Conservation (phyloP, 345 rosid genomes). For the Eucalyptus grandis region DNA sequence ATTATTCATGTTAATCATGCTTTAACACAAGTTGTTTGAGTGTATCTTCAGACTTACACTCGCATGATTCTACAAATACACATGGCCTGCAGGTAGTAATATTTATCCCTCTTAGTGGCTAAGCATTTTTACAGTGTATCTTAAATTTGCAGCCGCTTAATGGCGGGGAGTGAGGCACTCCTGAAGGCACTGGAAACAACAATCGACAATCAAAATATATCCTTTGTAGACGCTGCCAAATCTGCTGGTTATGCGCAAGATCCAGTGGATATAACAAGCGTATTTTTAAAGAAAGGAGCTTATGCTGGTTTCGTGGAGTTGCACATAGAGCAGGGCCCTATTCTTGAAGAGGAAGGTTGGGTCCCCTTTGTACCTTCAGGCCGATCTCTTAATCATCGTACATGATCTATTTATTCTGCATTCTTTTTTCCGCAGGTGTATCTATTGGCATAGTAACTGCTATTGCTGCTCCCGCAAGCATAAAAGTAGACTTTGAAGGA, state of each 20-base stretch:
- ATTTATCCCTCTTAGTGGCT: neutral
- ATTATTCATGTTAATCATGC: neutral
- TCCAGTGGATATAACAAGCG: conserved; percentile 43
- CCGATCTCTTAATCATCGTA: neutral
- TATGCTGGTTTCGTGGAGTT: conserved; percentile 84
- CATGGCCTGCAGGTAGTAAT: neutral
- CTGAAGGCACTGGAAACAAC: conserved; percentile 44
- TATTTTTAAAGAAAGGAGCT: conserved; percentile 50
- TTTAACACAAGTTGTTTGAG: neutral
- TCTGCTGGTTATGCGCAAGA: conserved; percentile 69
- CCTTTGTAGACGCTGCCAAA: conserved; percentile 75
- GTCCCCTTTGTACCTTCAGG: neutral
- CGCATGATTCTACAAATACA: neutral
- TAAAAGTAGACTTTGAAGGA: conserved; percentile 87
- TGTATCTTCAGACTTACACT: neutral
- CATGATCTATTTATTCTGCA: neutral
- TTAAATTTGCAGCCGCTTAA: conserved; percentile 55
- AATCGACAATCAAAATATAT: conserved; percentile 61
- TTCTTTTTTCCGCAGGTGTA: conserved; percentile 29
- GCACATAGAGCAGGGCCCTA: conserved; percentile 96
- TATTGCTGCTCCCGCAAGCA: conserved; percentile 96
- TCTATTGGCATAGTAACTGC: conserved; percentile 85
- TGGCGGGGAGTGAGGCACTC: conserved; percentile 60
- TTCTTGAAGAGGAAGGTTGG: conserved; percentile 78
- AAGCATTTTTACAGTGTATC: neutral